Conservation (phyloP, 805 yeast species). For the Saccharomyces eubayanus region DNA sequence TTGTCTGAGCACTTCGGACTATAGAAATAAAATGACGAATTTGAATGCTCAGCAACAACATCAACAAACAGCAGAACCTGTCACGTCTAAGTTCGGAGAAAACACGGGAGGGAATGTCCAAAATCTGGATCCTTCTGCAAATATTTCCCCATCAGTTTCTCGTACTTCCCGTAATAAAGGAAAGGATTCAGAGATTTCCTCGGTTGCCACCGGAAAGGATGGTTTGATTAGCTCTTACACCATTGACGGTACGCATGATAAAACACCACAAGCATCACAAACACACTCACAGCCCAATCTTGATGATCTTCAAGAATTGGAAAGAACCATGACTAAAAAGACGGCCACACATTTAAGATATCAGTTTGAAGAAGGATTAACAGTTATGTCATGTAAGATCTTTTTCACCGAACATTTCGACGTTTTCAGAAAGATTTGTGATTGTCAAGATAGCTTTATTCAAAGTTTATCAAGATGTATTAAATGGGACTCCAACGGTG, state of each 20-base stretch:
- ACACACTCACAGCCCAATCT: conserved; percentile 4
- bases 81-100: background rate
- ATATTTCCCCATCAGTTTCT: conserved; percentile 1
- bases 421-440: conserved; percentile 81
- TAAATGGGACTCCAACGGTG: conserved; percentile 94
- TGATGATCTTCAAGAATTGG: conserved; percentile 36
- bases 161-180: background rate
- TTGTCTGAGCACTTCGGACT: conserved; percentile 80
- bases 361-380: conserved; percentile 79
- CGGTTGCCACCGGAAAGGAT: background rate
- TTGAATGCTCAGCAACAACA: conserved; percentile 13
- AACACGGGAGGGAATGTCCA: background rate
- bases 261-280: background rate
- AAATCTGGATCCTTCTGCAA: conserved; percentile 2
- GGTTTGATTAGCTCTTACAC: background rate
- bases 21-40: conserved; percentile 50
- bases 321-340: conserved; percentile 64
- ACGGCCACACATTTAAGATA: conserved; percentile 87
- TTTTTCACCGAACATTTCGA: conserved; percentile 96
- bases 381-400: conserved; percentile 82
- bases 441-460: conserved; percentile 62
- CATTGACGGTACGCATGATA: background rate
- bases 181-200: background rate
- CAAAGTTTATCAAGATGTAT: conserved; percentile 89
- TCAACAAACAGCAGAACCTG: background rate